Conservation (phyloP, 2,329 filamentous ascomycete genomes). For the Coleophoma cylindrospora region DNA sequence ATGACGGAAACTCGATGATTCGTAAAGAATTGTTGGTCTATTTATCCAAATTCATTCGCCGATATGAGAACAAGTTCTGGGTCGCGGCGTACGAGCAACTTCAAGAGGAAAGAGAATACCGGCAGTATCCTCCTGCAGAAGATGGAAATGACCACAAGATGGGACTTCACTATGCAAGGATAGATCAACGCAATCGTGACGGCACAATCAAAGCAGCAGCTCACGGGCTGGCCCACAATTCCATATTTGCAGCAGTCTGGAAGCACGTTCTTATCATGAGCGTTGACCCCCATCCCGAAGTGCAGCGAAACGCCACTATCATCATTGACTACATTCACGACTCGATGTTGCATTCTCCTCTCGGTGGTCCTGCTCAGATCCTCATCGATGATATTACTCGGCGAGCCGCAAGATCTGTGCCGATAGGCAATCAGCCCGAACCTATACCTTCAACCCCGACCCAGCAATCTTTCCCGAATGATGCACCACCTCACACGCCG, state of each 20-base stretch:
- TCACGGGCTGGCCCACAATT: conserved; percentile 71
- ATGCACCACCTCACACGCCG: conserved; percentile 46
- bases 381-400: conserved; percentile 70
- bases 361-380: conserved; percentile 64
- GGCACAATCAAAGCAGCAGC: conserved; percentile 51
- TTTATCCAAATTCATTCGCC: conserved; percentile 83
- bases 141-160: conserved; percentile 55
- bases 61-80: conserved; percentile 88
- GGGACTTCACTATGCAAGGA: conserved; percentile 56
- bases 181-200: conserved; percentile 49
- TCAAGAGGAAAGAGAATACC: conserved; percentile 72
- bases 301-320: conserved; percentile 78
- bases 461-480: conserved; percentile 16
- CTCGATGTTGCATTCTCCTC: conserved; percentile 69
- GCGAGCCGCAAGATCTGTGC: conserved; percentile 40
- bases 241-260: conserved; percentile 91
- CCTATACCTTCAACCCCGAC: conserved; percentile 23
- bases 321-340: conserved; percentile 84
- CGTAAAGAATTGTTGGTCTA: conserved; percentile 91
- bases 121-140: conserved; percentile 48
- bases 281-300: conserved; percentile 90
- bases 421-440: conserved; percentile 19
- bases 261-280: conserved; percentile 87
- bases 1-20: conserved; percentile 91
- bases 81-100: conserved; percentile 91